Base-by-base conservation (phyloP, 768 basidiomycete genomes). In the Leucocoprinus sp. region DNA sequence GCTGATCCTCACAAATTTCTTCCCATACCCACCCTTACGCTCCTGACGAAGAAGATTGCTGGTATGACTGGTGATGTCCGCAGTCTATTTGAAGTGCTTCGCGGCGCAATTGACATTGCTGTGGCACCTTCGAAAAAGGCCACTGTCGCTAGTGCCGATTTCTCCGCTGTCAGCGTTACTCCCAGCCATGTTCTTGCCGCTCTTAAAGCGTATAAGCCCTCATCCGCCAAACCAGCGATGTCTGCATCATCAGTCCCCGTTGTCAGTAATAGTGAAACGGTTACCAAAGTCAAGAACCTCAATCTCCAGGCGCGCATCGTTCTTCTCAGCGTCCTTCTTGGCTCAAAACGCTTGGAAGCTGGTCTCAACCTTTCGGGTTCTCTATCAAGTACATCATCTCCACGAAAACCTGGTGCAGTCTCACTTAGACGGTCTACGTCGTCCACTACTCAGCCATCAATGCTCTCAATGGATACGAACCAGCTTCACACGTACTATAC, bases 41-140 rank as follows among this genome's bases (percentile, higher is more conserved):
- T 92, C 11, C 71, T 89, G 22, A 76, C 84, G 7, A 88, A 86
- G 66, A 90, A 89, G 57, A 67, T 91, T 15, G 88, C 90, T 3
- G 73, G 84, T 1, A 69, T 81, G 47, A 89, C 90, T 0, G 90
- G 90, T 12, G 90, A 93, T 54, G 85, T 92, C 7, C 71, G 90
- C 31, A 78, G 75, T 19, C 65, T 90, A 2, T 83, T 93, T 45
- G 86, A 88, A 58, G 84, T 91, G 9, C 69, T 89, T 8, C 76
- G 88, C 23, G 76, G 81, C 8, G 84, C 89, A 6, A 85, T 93
- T 52, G 84, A 89, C 52, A 62, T 81, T 11, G 79, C 81, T 0
- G 64, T 74, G n/a, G 64, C 62, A 12, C 42, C 54, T 34, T 54
- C 58, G 21, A 57, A 43, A n/a, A 48, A 41, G 3, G 12, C 45